These are phyloP conservation scores for Phytophthora rubi DNA, from an alignment of 352 stramenopile genomes.

Conservation along the genomic window DNA sequence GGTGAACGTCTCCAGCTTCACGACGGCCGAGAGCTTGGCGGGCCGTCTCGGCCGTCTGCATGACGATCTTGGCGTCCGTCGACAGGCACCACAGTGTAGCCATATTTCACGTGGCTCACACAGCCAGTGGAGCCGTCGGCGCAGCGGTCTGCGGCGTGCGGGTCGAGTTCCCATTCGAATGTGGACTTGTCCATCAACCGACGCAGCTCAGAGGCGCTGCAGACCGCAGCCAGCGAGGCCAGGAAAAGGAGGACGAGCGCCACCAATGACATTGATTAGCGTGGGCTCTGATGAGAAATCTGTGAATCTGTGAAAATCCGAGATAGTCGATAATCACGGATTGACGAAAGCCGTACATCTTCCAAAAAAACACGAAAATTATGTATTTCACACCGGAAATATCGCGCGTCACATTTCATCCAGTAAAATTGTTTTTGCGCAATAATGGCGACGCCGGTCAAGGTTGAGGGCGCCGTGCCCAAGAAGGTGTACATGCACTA, in stretches of 20 bases:
- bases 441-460: slow-evolving; percentile 48
- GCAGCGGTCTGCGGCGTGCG: slow-evolving; percentile 50
- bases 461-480: slow-evolving; percentile 78
- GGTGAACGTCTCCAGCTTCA: slow-evolving; percentile 53
- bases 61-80: slow-evolving; percentile 36
- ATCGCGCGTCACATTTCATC: no score
- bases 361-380: no score
- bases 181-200: slow-evolving; percentile 10
- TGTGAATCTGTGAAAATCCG: slow-evolving; percentile 1
- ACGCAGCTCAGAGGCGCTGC: slow-evolving; percentile 8
- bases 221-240: background rate
- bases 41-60: slow-evolving; percentile 52
- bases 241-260: slow-evolving; percentile 15
- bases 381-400: no score
- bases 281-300: background rate
- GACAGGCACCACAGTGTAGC: slow-evolving; percentile 56
- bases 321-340: background rate
- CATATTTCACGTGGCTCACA: slow-evolving; percentile 60
- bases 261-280: background rate
- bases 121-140: slow-evolving; percentile 33
- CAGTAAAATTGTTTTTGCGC: background rate
- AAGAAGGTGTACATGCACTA: slow-evolving; percentile 93
- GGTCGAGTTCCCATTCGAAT: slow-evolving; percentile 55
- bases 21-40: slow-evolving; percentile 39
- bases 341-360: no score